Percentiles rank a stretch among this genome's conserved stretches.
Evolutionary conservation across 805 yeast species (phyloP).

Genomic region (Yamadazyma nakazawae): DNA sequence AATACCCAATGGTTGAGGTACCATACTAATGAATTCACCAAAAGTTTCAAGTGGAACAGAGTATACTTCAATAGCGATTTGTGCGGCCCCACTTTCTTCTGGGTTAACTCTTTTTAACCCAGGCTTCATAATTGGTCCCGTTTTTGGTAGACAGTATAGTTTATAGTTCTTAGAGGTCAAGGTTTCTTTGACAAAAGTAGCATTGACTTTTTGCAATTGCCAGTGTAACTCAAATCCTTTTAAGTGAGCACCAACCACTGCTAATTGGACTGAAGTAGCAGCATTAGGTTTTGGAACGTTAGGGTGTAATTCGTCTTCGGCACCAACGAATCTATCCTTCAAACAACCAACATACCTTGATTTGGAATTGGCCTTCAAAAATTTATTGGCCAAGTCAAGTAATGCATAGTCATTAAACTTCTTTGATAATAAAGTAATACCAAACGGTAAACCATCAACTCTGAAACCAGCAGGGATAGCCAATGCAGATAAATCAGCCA

Average conservation of each 20-base stretch:
- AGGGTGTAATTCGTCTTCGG: constrained; percentile 43
- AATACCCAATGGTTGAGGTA: constrained; percentile 93
- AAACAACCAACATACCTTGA: constrained; percentile 58
- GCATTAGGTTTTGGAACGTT: constrained; percentile 44
- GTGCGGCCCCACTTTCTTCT: constrained; percentile 40
- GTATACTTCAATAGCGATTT: constrained; percentile 77
- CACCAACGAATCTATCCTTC: constrained; percentile 33
- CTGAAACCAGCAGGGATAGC: constrained; percentile 88
- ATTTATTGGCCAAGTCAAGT: constrained; percentile 75
- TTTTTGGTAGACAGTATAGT: constrained; percentile 77
- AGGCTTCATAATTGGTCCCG: constrained; percentile 84
- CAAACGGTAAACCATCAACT: constrained; percentile 83
- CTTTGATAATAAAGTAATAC: constrained; percentile 78
- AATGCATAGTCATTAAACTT: constrained; percentile 88
- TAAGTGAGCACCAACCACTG: constrained; percentile 96
- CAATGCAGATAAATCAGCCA: constrained; percentile 89
- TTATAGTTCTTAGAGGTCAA: constrained; percentile 69
- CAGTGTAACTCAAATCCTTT: constrained; percentile 87
- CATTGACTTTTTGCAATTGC: constrained; percentile 86
- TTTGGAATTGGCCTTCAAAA: constrained; percentile 46
- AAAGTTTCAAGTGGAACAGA: constrained; percentile 73
- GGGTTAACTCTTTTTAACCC: constrained; percentile 68
- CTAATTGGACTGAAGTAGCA: constrained; percentile 56
- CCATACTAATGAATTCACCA: constrained; percentile 82
- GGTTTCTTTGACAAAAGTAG: constrained; percentile 62